Conservation (phyloP, 257 asterid species). For the Agastache rugosa region DNA sequence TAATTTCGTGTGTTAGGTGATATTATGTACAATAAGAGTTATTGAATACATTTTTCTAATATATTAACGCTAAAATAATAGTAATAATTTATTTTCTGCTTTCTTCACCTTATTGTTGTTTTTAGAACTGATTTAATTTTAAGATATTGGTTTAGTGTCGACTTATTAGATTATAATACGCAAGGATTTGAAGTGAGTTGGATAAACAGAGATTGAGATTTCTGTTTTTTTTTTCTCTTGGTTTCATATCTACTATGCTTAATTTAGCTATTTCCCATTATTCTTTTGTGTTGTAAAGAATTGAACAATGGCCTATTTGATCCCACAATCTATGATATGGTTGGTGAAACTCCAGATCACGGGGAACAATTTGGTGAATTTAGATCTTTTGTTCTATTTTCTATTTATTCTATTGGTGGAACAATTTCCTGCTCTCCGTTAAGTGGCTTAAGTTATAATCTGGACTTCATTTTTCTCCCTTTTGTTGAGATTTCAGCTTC, state of each 20-base stretch:
- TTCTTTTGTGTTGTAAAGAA: neutral
- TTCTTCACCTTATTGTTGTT: neutral
- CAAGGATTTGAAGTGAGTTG: neutral
- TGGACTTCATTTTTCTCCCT: constrained; percentile 9
- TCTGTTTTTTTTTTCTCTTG: neutral
- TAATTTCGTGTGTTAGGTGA: too few relatives aligned
- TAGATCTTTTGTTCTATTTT: constrained; percentile 24
- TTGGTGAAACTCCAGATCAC: constrained; percentile 32
- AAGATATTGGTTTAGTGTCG: neutral
- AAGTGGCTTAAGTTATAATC: constrained; percentile 7
- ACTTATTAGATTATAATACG: neutral
- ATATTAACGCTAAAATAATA: too few relatives aligned
- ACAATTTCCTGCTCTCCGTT: neutral
- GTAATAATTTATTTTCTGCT: neutral
- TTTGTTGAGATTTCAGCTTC: constrained; percentile 15
- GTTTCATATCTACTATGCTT: neutral
- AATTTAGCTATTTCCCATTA: constrained; percentile 14
- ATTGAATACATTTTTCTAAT: too few relatives aligned
- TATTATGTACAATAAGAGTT: too few relatives aligned
- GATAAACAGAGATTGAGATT: neutral
- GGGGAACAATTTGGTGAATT: constrained; percentile 34
- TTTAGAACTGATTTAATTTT: neutral
- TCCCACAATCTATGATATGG: constrained; percentile 31
- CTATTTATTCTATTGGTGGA: constrained; percentile 22
- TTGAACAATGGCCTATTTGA: constrained; percentile 33